A percentile compares a stretch with the other conserved stretches of the same genome.
Conservation (phyloP, 106 monocot genomes). For the Dendrobium chrysotoxum region DNA sequence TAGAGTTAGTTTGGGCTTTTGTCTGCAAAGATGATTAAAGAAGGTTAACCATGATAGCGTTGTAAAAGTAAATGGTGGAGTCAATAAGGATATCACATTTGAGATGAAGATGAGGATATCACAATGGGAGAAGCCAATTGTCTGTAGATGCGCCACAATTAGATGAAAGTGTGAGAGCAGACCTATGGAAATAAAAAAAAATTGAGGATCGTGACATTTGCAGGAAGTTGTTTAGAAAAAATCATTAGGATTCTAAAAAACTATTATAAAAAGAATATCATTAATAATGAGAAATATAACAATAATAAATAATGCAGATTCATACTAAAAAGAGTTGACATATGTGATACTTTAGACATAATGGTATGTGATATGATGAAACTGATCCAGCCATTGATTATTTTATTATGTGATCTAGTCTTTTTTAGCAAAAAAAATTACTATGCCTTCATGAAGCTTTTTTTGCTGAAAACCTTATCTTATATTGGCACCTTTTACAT, state of each 20-base stretch:
- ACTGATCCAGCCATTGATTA: background rate
- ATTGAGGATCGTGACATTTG: background rate
- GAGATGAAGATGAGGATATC: background rate
- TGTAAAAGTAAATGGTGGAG: no score
- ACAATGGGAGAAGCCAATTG: background rate
- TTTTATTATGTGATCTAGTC: background rate
- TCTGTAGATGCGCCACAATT: background rate
- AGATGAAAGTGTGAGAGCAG: background rate
- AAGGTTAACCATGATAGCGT: background rate
- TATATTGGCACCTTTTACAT: background rate
- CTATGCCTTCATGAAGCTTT: background rate
- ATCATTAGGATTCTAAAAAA: background rate
- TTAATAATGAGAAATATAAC: background rate
- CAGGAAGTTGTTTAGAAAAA: no score
- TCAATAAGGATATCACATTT: background rate
- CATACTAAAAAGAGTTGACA: background rate
- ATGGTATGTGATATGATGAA: background rate
- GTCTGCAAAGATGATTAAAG: background rate
- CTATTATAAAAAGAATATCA: background rate
- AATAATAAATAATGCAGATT: background rate
- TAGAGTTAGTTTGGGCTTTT: background rate
- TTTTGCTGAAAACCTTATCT: background rate
- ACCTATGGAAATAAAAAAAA: background rate
- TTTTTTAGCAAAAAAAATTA: no score
- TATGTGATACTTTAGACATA: background rate